Evolutionary conservation across 176 grass and related monocot genomes (phyloP), one percentile per base, ranked within the genome.

Genomic region (Puccinellia tenuiflora): DNA sequence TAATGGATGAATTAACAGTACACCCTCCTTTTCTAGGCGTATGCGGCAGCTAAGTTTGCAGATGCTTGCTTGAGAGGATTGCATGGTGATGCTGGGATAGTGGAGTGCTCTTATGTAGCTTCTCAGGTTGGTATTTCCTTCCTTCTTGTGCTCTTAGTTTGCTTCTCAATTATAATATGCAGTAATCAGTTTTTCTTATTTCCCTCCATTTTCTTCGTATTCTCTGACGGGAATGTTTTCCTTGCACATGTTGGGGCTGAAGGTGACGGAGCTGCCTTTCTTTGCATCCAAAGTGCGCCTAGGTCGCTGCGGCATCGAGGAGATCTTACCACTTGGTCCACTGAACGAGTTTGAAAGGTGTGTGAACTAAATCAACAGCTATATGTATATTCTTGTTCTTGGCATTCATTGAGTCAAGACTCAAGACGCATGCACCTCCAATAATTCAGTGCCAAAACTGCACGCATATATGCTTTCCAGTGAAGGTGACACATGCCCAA

Each of bases 271-370:
- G 79, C 52, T 98, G 34, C 88, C 90, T 39, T 98, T 97, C 79
- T 98, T 98, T 81, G 86, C 92, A 74, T 87, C 95, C 47, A 94
- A 91, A 88, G 92, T 97, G 57, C 84, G 88, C 28, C 79, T 97
- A 80, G 88, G 90, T 25, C 78, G 90, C 28, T 11, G 3, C 38
- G 95, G 95, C 33, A 66, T 85, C 25, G 92, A 93, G 85, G 95
- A 97, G 66, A 88, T 95, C 35, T 73, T 98, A 79, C 80, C 95
- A 35, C 88, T 93, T 25, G 95, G 92, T 24, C 90, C 84, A 73
- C 83, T 95, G 25, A 98, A 86, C 84, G 86, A 98, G 77, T 95
- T 90, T 25, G 95, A 98, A 77, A 95, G 95, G 95, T 94, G 9
- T 42, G 38, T 34, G n/a, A 34, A 20, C 16, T 38, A 3, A 76